Base-by-base conservation (phyloP, 2,329 filamentous ascomycete genomes). In the Talaromyces sp. region DNA sequence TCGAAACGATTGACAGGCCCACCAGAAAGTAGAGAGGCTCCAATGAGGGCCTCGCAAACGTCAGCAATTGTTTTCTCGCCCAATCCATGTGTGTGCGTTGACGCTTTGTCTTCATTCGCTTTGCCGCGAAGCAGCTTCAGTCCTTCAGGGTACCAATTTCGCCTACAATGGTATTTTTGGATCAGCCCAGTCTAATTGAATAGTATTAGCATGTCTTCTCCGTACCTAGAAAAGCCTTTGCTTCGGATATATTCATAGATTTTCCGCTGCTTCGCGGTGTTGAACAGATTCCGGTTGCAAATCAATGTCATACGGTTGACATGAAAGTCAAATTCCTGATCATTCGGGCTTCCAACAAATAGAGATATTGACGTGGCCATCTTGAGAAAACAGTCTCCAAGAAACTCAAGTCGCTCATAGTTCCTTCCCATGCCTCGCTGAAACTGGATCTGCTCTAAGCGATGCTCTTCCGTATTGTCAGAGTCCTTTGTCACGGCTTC, bases 401-500 rank as follows among this genome's bases (percentile, higher is more conserved):
- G 83, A 66, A 97, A 96, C 72, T 99, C 95, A 0, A 98, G 83
- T 13, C 95, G 87, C 76, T 99, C 95, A 72, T 99, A 99, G 70
- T 98, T 98, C 45, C 89, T 89, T 1, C 93, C 92, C 92, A 97
- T 97, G 2, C 93, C 93, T 57, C 85, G 82, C 70, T 93, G 90
- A 56, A 93, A 88, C 69, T 93, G 91, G 61, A 92, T 78, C 45
- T 90, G 86, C 64, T 89, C 83, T 39, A 84, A 81, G 0, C 82
- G 82, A 66, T 92, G 85, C 43, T 96, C 91, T 8, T 90, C 90
- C 0, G 88, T 88, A 68, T 93, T 93, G 69, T 96, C 91, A 0
- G 90, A 93, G 71, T 97, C 92, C 73, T 99, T 97, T 0, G 95
- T 99, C 64, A 97, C 81, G 0, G 95, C 93, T 73, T 97, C 93